Percentiles rank a stretch among this genome's conserved stretches.
phyloP scores from a whole-genome alignment of 2,329 filamentous ascomycete genomes.

The Pleomassaria siparia region DNA sequence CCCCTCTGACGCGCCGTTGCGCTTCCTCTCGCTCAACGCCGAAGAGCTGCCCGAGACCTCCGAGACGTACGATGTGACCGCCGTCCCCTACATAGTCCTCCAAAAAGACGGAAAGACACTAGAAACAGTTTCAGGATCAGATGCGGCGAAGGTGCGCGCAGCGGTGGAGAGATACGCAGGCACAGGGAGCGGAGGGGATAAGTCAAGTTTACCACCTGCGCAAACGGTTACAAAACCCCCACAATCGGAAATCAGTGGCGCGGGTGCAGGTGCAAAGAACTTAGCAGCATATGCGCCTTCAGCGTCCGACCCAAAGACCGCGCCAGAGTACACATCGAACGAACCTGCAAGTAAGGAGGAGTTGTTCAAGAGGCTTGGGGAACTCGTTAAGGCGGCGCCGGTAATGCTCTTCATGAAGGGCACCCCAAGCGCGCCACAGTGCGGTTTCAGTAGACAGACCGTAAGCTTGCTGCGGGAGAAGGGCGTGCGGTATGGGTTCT shows the following conservation, averaged over 20 bases:
- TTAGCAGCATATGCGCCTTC: conserved; percentile 50
- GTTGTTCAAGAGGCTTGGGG: conserved; percentile 74
- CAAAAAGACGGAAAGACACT: conserved; percentile 73
- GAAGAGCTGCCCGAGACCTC: conserved; percentile 91
- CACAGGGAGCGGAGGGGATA: conserved; percentile 41
- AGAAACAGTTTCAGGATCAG: conserved; percentile 86
- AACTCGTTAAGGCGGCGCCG: conserved; percentile 90
- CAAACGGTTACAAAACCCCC: conserved; percentile 49
- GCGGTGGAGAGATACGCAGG: conserved; percentile 83
- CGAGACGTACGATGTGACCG: conserved; percentile 90
- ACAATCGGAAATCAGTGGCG: conserved; percentile 38
- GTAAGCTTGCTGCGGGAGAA: conserved; percentile 85
- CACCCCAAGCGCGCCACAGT: conserved; percentile 83
- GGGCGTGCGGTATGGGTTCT: conserved; percentile 95
- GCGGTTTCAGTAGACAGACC: conserved; percentile 89
- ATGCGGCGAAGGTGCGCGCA: conserved; percentile 79
- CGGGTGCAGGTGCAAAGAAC: conserved; percentile 42
- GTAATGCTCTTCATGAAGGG: conserved; percentile 99
- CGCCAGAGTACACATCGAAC: conserved; percentile 48
- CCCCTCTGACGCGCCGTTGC: conserved; percentile 68
- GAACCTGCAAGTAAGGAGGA: conserved; percentile 70
- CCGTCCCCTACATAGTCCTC: conserved; percentile 89
- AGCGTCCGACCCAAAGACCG: conserved; percentile 46
- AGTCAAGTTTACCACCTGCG: conserved; percentile 44
- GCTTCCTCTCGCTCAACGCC: conserved; percentile 89